These are phyloP conservation scores for Rhamnella rubrinervis DNA, from an alignment of 331 rosid genomes.

Conservation along the genomic window DNA sequence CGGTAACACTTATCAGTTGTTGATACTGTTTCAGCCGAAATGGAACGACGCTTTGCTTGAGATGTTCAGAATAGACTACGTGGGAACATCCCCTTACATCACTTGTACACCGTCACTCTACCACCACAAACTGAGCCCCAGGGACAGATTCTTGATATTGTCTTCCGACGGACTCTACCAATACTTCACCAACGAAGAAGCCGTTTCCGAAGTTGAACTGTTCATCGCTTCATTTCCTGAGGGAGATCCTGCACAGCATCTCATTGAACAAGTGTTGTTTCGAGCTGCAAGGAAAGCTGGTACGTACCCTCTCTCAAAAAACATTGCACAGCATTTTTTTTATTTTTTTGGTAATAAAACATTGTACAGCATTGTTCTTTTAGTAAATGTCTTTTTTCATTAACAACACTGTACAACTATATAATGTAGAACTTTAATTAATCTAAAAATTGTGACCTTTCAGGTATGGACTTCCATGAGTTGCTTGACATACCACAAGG, in stretches of 20 bases:
- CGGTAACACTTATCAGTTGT: neutral
- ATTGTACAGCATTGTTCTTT: neutral
- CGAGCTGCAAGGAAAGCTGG: conserved; percentile 78
- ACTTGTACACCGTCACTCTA: conserved; percentile 59
- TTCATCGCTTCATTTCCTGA: conserved; percentile 64
- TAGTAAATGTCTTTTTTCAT: neutral
- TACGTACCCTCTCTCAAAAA: conserved; percentile 18
- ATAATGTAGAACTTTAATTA: neutral
- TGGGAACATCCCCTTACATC: conserved; percentile 68
- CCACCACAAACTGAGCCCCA: conserved; percentile 57
- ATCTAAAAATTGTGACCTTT: conserved; percentile 17
- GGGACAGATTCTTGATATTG: conserved; percentile 61
- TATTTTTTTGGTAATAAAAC: too few relatives aligned
- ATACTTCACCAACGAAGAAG: conserved; percentile 81
- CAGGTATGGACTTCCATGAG: conserved; percentile 75
- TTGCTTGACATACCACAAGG: conserved; percentile 85
- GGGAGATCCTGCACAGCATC: conserved; percentile 77
- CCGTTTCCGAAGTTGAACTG: conserved; percentile 56
- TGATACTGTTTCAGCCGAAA: conserved; percentile 60
- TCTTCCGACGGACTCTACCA: conserved; percentile 89
- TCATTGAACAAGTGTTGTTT: conserved; percentile 59
- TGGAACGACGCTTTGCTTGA: conserved; percentile 73
- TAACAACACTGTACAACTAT: neutral
- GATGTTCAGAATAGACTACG: conserved; percentile 65
- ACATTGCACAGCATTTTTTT: too few relatives aligned